Evolutionary conservation across 345 rosid genomes (phyloP), one percentile per base, ranked within the genome.

Genomic region (Luvunga scandens): DNA sequence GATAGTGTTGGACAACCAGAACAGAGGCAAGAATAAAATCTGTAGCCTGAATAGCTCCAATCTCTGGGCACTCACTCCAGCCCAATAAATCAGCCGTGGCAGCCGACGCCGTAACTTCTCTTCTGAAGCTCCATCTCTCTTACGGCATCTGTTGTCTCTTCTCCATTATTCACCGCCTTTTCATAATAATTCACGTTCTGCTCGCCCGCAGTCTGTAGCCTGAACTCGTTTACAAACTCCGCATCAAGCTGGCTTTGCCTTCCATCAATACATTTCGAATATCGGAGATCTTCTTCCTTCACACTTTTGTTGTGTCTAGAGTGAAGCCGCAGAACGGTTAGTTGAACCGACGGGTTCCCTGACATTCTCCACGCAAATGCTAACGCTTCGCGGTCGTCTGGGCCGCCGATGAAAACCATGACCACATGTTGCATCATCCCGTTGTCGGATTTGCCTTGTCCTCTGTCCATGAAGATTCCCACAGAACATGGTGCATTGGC

Each of bases 381-480:
- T 13, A 87, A 76, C 1, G 88, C 88, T 50, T 87, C 87, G 1
- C 90, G 81, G 77, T 87, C 88, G 28, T 87, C 90, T 2, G 77
- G 84, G 22, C 88, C 90, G 1, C 87, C 88, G 18, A 85, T n/a
- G 77, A 83, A 87, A 21, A 83, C 6, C 79, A 86, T 45, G 2
- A 79, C 84, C 0, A 90, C 74, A 66, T 81, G 80, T 2, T 45
- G 50, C 50, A 74, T 76, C 34, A 60, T 6, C 6, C 55, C 50
- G 77, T 78, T 39, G 25, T 78, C 80, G 5, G 82, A 59, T 31
- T 76, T 42, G 12, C 62, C 55, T 24, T 80, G 72, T 60, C 97
- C 94, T 45, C 88, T 90, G 80, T 91, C 89, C 39, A 94, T 90
- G 19, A 92, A 84, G 14, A 92, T 80, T n/a, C 91, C 97, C 1